Percentiles rank a stretch among this genome's conserved stretches.
Conservation (phyloP, 2,329 filamentous ascomycete species). For the Epichloe uncinata region DNA sequence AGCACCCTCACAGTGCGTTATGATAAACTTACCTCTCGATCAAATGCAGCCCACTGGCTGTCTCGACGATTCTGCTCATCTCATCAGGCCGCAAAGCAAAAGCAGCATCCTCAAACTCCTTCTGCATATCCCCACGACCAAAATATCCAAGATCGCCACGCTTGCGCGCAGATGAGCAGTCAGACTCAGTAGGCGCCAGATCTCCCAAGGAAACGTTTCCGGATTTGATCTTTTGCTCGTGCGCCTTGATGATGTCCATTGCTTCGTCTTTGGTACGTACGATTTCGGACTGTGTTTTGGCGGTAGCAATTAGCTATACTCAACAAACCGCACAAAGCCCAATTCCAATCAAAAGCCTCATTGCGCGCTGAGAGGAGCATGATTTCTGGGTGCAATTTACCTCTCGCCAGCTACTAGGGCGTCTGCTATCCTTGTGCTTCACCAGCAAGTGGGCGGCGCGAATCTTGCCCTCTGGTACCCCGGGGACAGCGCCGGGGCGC, state of each 20-base stretch:
- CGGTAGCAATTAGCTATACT: background rate
- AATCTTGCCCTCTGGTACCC: slow-evolving; percentile 63
- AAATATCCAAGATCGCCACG: slow-evolving; percentile 92
- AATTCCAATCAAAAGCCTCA: no score
- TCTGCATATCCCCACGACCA: slow-evolving; percentile 91
- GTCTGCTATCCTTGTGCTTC: slow-evolving; percentile 80
- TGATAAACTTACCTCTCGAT: slow-evolving; percentile 63
- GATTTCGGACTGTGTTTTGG: slow-evolving; percentile 50
- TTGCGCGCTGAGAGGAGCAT: background rate
- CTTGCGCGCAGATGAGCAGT: slow-evolving; percentile 93
- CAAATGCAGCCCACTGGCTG: slow-evolving; percentile 85
- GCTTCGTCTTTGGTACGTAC: slow-evolving; percentile 83
- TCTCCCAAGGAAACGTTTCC: slow-evolving; percentile 62
- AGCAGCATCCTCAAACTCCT: slow-evolving; percentile 92
- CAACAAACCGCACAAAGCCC: background rate
- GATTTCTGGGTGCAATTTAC: slow-evolving; percentile 15
- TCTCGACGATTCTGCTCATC: slow-evolving; percentile 79
- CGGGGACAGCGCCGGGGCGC: slow-evolving; percentile 24
- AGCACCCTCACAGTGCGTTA: background rate
- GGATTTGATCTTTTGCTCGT: slow-evolving; percentile 64
- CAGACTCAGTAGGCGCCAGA: slow-evolving; percentile 76
- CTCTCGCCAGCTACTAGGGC: slow-evolving; percentile 88
- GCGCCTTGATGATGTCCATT: slow-evolving; percentile 56
- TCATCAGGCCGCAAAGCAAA: slow-evolving; percentile 81
- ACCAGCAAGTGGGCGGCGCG: slow-evolving; percentile 84